A percentile compares a stretch with the other conserved stretches of the same genome.
Conservation (phyloP, 2,329 filamentous ascomycete species). For the Myriosclerotinia curreyana region DNA sequence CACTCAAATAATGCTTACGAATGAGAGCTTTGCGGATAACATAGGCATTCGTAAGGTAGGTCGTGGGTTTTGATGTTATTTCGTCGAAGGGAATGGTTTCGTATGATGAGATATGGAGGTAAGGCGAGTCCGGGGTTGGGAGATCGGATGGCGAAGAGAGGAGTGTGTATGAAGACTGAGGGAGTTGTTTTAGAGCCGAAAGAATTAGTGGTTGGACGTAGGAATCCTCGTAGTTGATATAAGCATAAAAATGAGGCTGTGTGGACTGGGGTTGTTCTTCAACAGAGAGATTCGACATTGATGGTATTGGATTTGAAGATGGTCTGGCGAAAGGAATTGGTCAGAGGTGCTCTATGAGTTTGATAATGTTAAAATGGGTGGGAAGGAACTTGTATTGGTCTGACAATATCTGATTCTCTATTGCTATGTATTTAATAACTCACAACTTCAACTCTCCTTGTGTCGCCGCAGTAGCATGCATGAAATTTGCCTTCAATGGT, state of each 20-base stretch:
- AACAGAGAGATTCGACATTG: constrained; percentile 28
- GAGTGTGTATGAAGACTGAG: constrained; percentile 52
- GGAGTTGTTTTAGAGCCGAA: constrained; percentile 64
- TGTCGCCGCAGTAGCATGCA: constrained; percentile 64
- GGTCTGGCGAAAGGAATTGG: constrained; percentile 21
- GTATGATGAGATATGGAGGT: constrained; percentile 79
- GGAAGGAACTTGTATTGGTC: constrained; percentile 34
- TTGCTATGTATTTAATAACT: constrained; percentile 47
- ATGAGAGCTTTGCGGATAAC: constrained; percentile 95
- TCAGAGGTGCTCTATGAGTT: constrained; percentile 20
- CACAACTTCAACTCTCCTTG: constrained; percentile 78
- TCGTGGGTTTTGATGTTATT: constrained; percentile 58
- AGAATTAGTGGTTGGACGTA: constrained; percentile 89
- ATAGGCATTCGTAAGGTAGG: constrained; percentile 79
- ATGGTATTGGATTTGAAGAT: constrained; percentile 24
- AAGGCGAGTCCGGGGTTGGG: constrained; percentile 26
- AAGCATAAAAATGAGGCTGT: constrained; percentile 57
- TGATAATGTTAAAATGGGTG: background rate
- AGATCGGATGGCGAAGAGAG: constrained; percentile 48
- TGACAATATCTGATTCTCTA: constrained; percentile 38
- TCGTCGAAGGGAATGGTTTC: constrained; percentile 84
- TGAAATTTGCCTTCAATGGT: constrained; percentile 88
- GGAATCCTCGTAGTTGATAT: constrained; percentile 79
- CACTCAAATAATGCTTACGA: constrained; percentile 87
- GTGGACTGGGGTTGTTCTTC: constrained; percentile 29